These are phyloP conservation scores for Cercospora berteroae DNA, from an alignment of 2,329 filamentous ascomycete genomes.

Conservation along the genomic window DNA sequence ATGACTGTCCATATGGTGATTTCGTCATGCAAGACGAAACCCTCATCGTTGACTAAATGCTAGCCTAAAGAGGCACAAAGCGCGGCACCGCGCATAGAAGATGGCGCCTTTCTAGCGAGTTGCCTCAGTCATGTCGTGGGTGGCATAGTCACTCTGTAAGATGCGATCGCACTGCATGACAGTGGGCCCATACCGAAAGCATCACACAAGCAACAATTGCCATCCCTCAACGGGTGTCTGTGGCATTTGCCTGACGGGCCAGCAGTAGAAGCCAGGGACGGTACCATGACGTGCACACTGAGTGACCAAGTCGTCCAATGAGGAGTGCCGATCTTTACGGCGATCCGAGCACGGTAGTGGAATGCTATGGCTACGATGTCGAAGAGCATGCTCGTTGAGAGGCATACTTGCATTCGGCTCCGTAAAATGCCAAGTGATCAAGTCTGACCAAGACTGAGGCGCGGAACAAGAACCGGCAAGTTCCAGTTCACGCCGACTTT, in stretches of 20 bases:
- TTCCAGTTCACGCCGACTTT: slow-evolving; percentile 23
- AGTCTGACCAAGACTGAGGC: slow-evolving; percentile 28
- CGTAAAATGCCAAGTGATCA: slow-evolving; percentile 33
- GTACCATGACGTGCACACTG: slow-evolving; percentile 40
- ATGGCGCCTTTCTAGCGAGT: slow-evolving; percentile 40
- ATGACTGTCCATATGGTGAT: slow-evolving; percentile 44
- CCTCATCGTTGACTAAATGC: slow-evolving; percentile 31
- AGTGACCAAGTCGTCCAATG: slow-evolving; percentile 38
- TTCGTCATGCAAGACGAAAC: slow-evolving; percentile 29
- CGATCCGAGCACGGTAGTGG: slow-evolving; percentile 40
- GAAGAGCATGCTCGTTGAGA: slow-evolving; percentile 38
- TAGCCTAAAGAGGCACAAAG: slow-evolving; percentile 5
- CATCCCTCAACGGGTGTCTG: slow-evolving; percentile 40
- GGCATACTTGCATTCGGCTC: slow-evolving; percentile 29
- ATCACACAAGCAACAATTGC: slow-evolving; percentile 45
- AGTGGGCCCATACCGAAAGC: slow-evolving; percentile 45
- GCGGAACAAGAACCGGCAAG: slow-evolving; percentile 29
- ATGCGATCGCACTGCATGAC: slow-evolving; percentile 44
- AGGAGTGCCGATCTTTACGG: slow-evolving; percentile 44
- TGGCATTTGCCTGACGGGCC: slow-evolving; percentile 41
- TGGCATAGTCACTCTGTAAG: slow-evolving; percentile 36
- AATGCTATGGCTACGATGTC: slow-evolving; percentile 45
- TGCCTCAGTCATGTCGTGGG: slow-evolving; percentile 40
- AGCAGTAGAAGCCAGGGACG: slow-evolving; percentile 39
- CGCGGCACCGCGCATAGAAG: slow-evolving; percentile 23